Evolutionary conservation across 768 basidiomycete species (phyloP).

Genomic region (Trametes gibbosa): DNA sequence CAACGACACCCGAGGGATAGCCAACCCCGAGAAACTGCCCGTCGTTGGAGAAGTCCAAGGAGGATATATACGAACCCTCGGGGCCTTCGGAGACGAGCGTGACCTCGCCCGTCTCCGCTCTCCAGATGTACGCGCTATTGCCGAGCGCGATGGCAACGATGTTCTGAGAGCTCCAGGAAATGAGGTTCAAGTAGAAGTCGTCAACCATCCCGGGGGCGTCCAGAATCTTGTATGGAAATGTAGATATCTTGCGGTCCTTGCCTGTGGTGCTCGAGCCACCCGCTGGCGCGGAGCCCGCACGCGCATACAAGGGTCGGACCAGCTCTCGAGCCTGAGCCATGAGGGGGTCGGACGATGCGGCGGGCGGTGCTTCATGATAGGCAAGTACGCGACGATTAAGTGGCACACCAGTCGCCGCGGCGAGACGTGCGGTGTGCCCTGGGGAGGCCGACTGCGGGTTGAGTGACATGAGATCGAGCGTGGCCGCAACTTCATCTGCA

Average conservation of each 20-base stretch:
- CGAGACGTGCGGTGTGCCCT: constrained; percentile 75
- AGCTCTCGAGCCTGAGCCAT: constrained; percentile 76
- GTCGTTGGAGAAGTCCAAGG: constrained; percentile 77
- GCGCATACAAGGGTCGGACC: constrained; percentile 71
- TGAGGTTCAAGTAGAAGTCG: constrained; percentile 95
- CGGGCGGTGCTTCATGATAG: constrained; percentile 84
- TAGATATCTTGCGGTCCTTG: constrained; percentile 80
- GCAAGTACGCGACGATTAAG: constrained; percentile 81
- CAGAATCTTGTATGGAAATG: constrained; percentile 87
- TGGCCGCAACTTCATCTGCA: constrained; percentile 55
- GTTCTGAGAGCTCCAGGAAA: constrained; percentile 87
- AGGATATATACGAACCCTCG: constrained; percentile 71
- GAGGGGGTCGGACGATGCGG: constrained; percentile 71
- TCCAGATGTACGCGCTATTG: constrained; percentile 89
- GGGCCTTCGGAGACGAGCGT: constrained; percentile 71
- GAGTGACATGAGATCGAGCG: constrained; percentile 61
- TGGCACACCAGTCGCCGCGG: constrained; percentile 71
- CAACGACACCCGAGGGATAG: constrained; percentile 77
- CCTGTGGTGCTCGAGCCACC: constrained; percentile 58
- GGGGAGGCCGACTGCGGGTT: constrained; percentile 63
- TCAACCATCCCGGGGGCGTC: constrained; percentile 93
- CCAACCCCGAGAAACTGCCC: constrained; percentile 83
- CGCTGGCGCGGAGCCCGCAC: constrained; percentile 58
- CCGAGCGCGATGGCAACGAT: constrained; percentile 88
- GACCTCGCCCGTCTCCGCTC: constrained; percentile 86